These are phyloP conservation scores for Penicillium frequentans DNA, from an alignment of 2,329 filamentous ascomycete genomes.

Conservation along the genomic window DNA sequence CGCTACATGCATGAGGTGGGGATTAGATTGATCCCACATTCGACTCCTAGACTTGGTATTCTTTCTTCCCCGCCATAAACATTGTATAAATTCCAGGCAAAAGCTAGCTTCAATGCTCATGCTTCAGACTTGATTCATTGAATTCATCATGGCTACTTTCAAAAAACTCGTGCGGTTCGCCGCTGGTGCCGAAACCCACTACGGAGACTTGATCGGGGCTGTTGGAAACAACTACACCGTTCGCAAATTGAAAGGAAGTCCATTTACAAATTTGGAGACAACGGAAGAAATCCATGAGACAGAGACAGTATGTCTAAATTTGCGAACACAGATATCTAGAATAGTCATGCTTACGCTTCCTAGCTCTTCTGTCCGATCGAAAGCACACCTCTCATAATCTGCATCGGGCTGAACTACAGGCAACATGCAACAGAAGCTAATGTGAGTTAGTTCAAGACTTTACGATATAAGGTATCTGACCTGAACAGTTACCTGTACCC, in stretches of 20 bases:
- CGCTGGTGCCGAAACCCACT: background rate
- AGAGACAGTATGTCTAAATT: too few species aligned
- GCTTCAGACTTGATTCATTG: too few species aligned
- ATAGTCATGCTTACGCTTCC: background rate
- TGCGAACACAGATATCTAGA: background rate
- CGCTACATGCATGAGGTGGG: background rate
- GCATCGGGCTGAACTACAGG: conserved; percentile 21
- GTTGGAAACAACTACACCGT: conserved; percentile 6
- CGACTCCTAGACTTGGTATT: too few species aligned
- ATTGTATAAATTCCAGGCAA: background rate
- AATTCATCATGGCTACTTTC: conserved; percentile 2
- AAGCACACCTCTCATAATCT: conserved; percentile 14
- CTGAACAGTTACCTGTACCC: background rate
- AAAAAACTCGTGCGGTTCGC: conserved; percentile 7
- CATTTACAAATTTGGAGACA: background rate
- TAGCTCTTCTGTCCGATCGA: conserved; percentile 6
- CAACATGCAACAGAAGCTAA: conserved; percentile 18
- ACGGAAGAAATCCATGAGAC: background rate
- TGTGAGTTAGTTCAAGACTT: conserved; percentile 2
- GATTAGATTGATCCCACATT: background rate
- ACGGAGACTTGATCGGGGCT: conserved; percentile 3
- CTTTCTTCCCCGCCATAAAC: background rate
- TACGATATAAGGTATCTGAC: background rate
- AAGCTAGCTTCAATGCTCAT: too few species aligned
- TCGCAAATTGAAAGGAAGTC: conserved; percentile 3